Base-by-base conservation (phyloP, 768 basidiomycete species). In the Suillus paluster region DNA sequence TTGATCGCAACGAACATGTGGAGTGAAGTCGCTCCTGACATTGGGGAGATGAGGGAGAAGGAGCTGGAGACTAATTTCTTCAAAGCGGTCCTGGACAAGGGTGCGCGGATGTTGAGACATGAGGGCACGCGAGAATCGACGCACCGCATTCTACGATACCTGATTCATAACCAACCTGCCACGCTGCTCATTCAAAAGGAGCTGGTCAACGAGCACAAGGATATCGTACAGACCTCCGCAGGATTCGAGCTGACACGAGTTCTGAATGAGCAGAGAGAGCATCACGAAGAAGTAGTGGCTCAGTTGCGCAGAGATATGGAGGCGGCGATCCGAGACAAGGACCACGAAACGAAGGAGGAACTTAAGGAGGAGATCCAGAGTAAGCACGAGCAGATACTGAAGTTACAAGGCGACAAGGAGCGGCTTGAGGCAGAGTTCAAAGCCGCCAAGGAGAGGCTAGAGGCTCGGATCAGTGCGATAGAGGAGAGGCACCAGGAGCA, bases 1-100 rank as follows among this genome's bases (percentile, higher is more conserved):
- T 68, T 79, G 3, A 74, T 83, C 42, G 77, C 76, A 44, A 82
- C 82, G 1, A 82, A 74, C n/a, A 81, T 78, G 79, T 82, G 81
- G 81, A 75, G 70, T 21, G 63, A 74, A 54, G 73, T 79, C 21
- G 66, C 64, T 9, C 45, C 50, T 25, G 67, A 67, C 6, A 56
- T 73, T 3, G 79, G 77, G 6, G 58, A 68, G 48, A 65, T 66
- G 8, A 69, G 83, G 42, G 81, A 83, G 64, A 57, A 58, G 15
- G 80, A 83, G 62, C 74, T 84, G 15, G 62, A 62, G 14, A 65
- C 66, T 36, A 69, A 68, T 5, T 83, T 82, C 64, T 83, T 81
- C 69, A 79, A 81, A 50, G 70, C 74, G 3, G 79, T 75, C 1
- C 64, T 82, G 10, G 74, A 77, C 12, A 78, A 78, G 59, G 78